phyloP scores from a whole-genome alignment of 2,329 filamentous ascomycete genomes.

The Tricladium varicosporioides region DNA sequence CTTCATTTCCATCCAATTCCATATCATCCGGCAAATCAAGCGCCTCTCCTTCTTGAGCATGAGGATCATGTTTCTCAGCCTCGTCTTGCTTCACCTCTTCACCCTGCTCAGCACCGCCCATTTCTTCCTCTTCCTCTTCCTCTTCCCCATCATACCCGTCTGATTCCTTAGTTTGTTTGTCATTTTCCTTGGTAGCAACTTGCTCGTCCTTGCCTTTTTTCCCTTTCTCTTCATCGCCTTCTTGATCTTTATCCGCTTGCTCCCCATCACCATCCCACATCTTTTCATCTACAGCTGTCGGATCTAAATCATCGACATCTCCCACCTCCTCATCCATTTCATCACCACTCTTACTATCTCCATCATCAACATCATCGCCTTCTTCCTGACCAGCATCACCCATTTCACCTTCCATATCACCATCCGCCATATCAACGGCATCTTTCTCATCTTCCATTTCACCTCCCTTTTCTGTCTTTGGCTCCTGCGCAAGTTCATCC shows the following conservation, averaged over 20 bases:
- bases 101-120: conserved; percentile 57
- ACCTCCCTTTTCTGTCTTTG: conserved; percentile 55
- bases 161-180: conserved; percentile 54
- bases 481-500: conserved; percentile 84
- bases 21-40: conserved; percentile 71
- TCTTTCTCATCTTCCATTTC: conserved; percentile 80
- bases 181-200: conserved; percentile 48
- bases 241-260: conserved; percentile 77
- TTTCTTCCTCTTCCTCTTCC: conserved; percentile 52
- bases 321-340: conserved; percentile 88
- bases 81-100: conserved; percentile 55
- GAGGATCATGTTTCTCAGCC: conserved; percentile 62
- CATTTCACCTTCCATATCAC: conserved; percentile 86
- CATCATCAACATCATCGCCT: conserved; percentile 60
- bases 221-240: conserved; percentile 70
- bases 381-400: conserved; percentile 64
- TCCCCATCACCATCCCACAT: conserved; percentile 92
- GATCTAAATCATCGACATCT: conserved; percentile 86
- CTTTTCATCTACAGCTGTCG: conserved; percentile 92
- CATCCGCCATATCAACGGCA: conserved; percentile 87
- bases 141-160: conserved; percentile 51
- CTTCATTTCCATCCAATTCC: conserved; percentile 63
- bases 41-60: conserved; percentile 64
- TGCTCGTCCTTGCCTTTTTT: conserved; percentile 59
- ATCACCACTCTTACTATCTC: conserved; percentile 60